Evolutionary conservation across 2,329 filamentous ascomycete genomes (phyloP).

Genomic region (Aspergillus jensenii): DNA sequence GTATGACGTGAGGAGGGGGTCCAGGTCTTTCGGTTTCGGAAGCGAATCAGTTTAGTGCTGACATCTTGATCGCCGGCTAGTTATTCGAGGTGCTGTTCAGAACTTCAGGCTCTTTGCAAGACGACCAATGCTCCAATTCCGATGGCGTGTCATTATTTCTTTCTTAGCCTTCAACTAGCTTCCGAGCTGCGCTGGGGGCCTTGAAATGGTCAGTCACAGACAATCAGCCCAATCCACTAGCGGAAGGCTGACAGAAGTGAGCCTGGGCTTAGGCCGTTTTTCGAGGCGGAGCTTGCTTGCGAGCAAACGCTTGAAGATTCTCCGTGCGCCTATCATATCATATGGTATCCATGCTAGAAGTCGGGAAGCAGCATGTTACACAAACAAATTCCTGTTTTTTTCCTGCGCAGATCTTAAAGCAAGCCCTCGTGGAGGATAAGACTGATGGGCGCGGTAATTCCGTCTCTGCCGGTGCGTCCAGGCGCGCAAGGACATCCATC

Average conservation of each 20-base stretch:
- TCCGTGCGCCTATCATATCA: not conserved
- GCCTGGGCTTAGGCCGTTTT: not conserved
- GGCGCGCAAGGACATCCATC: too few species aligned
- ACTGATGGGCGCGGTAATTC: not conserved
- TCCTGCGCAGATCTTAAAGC: not conserved
- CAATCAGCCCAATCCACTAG: too few species aligned
- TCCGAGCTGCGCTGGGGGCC: not conserved
- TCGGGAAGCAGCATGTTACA: slow-evolving; percentile 11
- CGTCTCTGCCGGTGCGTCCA: not conserved
- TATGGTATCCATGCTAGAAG: not conserved
- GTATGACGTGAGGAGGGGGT: slow-evolving; percentile 5
- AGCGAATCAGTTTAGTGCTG: slow-evolving; percentile 2
- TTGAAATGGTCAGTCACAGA: not conserved
- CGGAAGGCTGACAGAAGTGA: not conserved
- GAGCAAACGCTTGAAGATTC: not conserved
- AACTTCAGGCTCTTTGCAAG: not conserved
- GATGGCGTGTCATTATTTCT: not conserved
- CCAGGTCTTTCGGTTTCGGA: not conserved
- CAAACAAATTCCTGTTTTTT: not conserved
- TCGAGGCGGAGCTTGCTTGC: not conserved
- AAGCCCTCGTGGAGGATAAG: not conserved
- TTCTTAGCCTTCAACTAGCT: not conserved
- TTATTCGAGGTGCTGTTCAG: not conserved
- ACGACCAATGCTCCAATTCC: not conserved
- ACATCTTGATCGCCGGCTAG: not conserved